Evolutionary conservation across 169 alveolate genomes (phyloP), one percentile per base, ranked within the genome.

Genomic region (Cryptosporidium meleagridis): DNA sequence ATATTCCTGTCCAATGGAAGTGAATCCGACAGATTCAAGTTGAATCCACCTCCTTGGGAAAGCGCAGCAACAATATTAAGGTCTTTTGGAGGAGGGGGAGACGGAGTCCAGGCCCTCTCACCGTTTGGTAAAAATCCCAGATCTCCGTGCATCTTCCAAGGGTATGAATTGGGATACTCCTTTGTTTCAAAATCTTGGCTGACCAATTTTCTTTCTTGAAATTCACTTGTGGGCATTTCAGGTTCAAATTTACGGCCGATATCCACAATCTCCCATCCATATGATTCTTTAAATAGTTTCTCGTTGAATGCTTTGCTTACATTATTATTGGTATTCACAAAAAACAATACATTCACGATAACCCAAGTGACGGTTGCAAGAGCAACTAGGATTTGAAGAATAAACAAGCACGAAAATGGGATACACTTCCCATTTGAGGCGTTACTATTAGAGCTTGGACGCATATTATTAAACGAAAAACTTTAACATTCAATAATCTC

Each of bases 31-130:
- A 86, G 59, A 59, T 44, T 26, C 61, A 91, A 45, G 35, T 91
- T 86, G 53, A 93, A 93, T 14, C 95, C 95, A 33, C 95, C 95
- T 10, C 95, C 95, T 2, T 92, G 85, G 21, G 89, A 72, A 55
- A 92, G 91, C 37, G 85, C 94, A 37, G 31, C 12, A 0, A 91
- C 52, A 72, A 92, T 92, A 65, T 84, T 69, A 53, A 92, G 45
- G 37, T 80, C 75, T 41, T 65, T 65, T 39, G 89, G 89, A 18
- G 89, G 89, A 53, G 86, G 70, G 2, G 61, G 73, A 8, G 89
- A 80, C 3, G 89, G 75, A 2, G 26, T 80, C 89, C 89, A 80
- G 23, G 89, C 89, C 70, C 21, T 59, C 31, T 80, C 75, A 5
- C 75, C 75, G 26, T 59, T 62, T 80, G 72, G 72, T 1, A 80